Percentiles rank a stretch among this genome's conserved stretches.
Conservation (phyloP, 495 filamentous ascomycete genomes). For the Penicillium simplicissimum region DNA sequence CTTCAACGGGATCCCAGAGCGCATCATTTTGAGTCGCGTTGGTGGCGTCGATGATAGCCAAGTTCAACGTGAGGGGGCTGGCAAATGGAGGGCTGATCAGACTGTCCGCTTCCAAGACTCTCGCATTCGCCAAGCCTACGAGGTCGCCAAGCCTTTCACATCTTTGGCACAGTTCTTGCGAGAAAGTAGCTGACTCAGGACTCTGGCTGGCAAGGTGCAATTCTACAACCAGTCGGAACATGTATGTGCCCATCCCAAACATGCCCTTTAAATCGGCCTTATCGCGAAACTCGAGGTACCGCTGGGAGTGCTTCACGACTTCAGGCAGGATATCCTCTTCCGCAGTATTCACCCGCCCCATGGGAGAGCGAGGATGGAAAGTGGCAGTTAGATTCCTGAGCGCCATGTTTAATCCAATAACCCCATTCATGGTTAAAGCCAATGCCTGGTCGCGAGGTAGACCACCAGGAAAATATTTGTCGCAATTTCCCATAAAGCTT, state of each 20-base stretch:
- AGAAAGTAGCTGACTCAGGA: conserved; percentile 3
- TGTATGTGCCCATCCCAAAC: conserved; percentile 12
- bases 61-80: conserved; percentile 25
- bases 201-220: conserved; percentile 20
- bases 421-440: conserved; percentile 3
- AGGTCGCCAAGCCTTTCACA: conserved; percentile 19
- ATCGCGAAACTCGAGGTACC: conserved; percentile 15
- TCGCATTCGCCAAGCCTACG: conserved; percentile 25
- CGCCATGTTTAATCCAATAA: neutral
- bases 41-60: conserved; percentile 15
- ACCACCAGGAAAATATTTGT: conserved; percentile 2
- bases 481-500: conserved; percentile 13
- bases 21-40: conserved; percentile 5
- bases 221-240: conserved; percentile 20
- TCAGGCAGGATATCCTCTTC: neutral
- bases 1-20: conserved; percentile 28
- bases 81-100: conserved; percentile 25
- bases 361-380: conserved; percentile 17
- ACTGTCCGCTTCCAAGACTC: conserved; percentile 26
- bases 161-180: conserved; percentile 14
- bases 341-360: neutral
- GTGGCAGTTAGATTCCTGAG: neutral
- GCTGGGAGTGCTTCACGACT: neutral
- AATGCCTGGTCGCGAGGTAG: conserved; percentile 13
- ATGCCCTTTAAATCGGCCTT: conserved; percentile 14